phyloP scores from a whole-genome alignment of 257 asterid genomes.

The Jasminum sambac region DNA sequence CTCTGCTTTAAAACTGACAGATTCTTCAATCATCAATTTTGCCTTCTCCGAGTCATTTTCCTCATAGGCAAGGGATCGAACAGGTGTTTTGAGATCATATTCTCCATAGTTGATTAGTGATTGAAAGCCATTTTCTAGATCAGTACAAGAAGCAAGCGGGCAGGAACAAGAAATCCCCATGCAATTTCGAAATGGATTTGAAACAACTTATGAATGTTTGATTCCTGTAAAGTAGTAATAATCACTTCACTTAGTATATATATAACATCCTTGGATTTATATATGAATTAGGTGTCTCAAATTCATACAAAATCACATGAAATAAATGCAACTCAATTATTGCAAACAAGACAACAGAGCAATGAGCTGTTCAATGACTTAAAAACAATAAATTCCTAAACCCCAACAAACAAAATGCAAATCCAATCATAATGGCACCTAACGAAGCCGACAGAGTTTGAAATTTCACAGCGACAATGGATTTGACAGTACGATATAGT shows the following conservation, averaged over 20 bases:
- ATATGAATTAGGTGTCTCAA: neutral
- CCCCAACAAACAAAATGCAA: neutral
- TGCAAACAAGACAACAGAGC: neutral
- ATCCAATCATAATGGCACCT: neutral
- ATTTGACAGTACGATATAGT: neutral
- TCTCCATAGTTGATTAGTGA: conserved; percentile 25
- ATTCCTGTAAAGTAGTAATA: conserved; percentile 21
- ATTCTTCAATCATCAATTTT: conserved; percentile 9
- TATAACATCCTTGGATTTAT: neutral
- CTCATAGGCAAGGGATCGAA: conserved; percentile 20
- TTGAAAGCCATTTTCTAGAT: conserved; percentile 27
- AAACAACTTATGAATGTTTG: neutral
- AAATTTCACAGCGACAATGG: neutral
- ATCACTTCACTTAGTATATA: neutral
- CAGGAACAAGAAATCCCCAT: conserved; percentile 37
- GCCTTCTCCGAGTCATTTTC: conserved; percentile 11
- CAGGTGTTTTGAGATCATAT: conserved; percentile 16
- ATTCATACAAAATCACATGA: neutral
- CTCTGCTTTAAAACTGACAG: conserved; percentile 2
- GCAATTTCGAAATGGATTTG: conserved; percentile 22
- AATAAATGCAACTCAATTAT: neutral
- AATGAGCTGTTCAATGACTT: conserved; percentile 2
- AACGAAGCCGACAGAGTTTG: neutral
- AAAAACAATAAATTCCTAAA: neutral
- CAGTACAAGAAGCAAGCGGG: conserved; percentile 25